Evolutionary conservation across 352 stramenopile species (phyloP), one percentile per base, ranked within the genome.

Genomic region (Phytophthora ohioensis): DNA sequence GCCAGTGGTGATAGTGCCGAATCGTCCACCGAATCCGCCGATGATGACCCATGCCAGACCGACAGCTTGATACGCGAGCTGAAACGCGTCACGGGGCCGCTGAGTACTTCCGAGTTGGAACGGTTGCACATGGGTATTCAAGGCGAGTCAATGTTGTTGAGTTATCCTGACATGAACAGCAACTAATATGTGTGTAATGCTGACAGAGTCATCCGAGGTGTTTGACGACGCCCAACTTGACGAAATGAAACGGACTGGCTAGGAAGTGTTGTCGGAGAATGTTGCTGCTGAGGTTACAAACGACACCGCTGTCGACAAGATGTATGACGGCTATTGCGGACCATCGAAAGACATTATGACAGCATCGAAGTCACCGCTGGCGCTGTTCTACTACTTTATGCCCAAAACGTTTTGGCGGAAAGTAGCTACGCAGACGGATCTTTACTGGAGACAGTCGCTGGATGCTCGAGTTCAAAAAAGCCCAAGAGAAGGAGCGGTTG

Each of bases 381-480:
- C 10, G 8, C 43, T 55, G 9, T 68, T 73, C 15, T 43, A 59
- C 39, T 73, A 59, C 4, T 64, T 64, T 32, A 4, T 68, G n/a
- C 65, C 57, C n/a, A 60, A 61, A 30, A 36, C 30, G 2, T 58
- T 73, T 38, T 73, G 57, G 49, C n/a, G 57, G 1, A 13, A 67
- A 1, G 36, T 63, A 15, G 65, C 42, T 6, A 13, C 5, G 5
- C 41, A 67, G 27, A 53, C 42, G 3, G 58, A 63, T 8, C 32
- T 38, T 3, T 67, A 73, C 41, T 61, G 32, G 36, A 38, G 13
- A 3, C 38, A 69, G 4, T 60, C 42, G 1, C 34, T 68, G 0
- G 43, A 62, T 2, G 41, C 8, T 0, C 27, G 51, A 35, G 21
- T 4, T 67, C 10, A n/a, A 36, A 5, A 38, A 38, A 6, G 52